Evolutionary conservation across 1,139 yeast genomes (phyloP), one percentile per base, ranked within the genome.

Genomic region (Kodamaea fungicola): DNA sequence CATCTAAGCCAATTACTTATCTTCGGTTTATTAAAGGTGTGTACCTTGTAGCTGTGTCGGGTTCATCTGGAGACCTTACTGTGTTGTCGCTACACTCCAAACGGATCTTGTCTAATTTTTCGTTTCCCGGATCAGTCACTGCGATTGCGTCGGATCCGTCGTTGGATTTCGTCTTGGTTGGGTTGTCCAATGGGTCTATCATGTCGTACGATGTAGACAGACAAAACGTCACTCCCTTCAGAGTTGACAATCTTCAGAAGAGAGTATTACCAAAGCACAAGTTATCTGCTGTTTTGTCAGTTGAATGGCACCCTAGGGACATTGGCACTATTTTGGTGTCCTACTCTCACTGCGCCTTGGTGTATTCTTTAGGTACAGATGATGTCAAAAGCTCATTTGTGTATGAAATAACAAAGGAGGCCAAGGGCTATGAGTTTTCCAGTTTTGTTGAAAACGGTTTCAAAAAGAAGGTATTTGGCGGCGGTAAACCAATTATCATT

Each of bases 241-340:
- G 83, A 40, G 67, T 92, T 29, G 85, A 78, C 42, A 87, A 87
- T 52, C 67, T 88, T 21, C 97, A 90, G 54, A 79, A 76, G 52
- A 59, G 59, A 23, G 50, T 72, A 2, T 64, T 83, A 40, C 75
- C 77, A 1, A 63, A 68, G 43, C 75, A 68, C 36, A 65, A 64
- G 35, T 54, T 75, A 53, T 74, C 83, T 0, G 81, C 88, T 0
- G 92, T 88, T 2, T 55, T 78, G 2, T 67, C 80, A 0, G 59
- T 92, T 2, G 79, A 79, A 45, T 72, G 95, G 75, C 95, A 88
- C 50, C 98, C 99, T 2, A 71, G 97, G 45, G 97, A 92, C 57
- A 73, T 89, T 8, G 94, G 96, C 0, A 72, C 83, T 0, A 45
- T 92, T 6, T 67, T 94, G 45, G 74, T 92, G 8, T 78, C 88